Evolutionary conservation across 176 grass and related monocot genomes (phyloP).

Genomic region (Hordeum marinum): DNA sequence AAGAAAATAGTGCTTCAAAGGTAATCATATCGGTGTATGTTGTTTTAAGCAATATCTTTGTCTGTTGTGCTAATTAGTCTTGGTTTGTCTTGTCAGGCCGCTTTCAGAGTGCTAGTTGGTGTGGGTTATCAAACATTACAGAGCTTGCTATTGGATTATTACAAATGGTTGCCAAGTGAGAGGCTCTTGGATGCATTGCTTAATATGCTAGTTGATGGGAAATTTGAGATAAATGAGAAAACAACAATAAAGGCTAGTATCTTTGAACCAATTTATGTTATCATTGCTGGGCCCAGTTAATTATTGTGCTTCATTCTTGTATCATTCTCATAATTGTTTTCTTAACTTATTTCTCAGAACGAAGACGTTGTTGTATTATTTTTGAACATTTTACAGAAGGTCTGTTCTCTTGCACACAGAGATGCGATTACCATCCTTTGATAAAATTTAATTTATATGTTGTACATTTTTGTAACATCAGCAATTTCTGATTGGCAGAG

Average conservation of each 20-base stretch:
- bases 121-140: slow-evolving; percentile 72
- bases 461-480: slow-evolving; percentile 22
- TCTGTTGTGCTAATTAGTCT: slow-evolving; percentile 2
- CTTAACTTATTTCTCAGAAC: slow-evolving; percentile 49
- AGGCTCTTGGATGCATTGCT: slow-evolving; percentile 60
- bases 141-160: slow-evolving; percentile 75
- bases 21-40: slow-evolving; percentile 26
- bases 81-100: slow-evolving; percentile 42
- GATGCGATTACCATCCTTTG: background rate
- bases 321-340: slow-evolving; percentile 25
- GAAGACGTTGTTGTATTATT: slow-evolving; percentile 73
- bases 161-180: slow-evolving; percentile 59
- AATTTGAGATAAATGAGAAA: slow-evolving; percentile 59
- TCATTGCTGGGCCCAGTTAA: background rate
- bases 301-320: background rate
- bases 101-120: slow-evolving; percentile 72
- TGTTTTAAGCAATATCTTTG: background rate
- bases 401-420: background rate
- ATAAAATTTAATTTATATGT: background rate
- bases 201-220: slow-evolving; percentile 74
- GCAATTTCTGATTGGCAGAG: slow-evolving; percentile 54
- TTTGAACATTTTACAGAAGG: slow-evolving; percentile 70
- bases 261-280: slow-evolving; percentile 3
- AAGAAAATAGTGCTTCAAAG: slow-evolving; percentile 62
- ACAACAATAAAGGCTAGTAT: slow-evolving; percentile 59